phyloP scores from a whole-genome alignment of 108 stramenopile species.

The Schizochytrium sp. region DNA sequence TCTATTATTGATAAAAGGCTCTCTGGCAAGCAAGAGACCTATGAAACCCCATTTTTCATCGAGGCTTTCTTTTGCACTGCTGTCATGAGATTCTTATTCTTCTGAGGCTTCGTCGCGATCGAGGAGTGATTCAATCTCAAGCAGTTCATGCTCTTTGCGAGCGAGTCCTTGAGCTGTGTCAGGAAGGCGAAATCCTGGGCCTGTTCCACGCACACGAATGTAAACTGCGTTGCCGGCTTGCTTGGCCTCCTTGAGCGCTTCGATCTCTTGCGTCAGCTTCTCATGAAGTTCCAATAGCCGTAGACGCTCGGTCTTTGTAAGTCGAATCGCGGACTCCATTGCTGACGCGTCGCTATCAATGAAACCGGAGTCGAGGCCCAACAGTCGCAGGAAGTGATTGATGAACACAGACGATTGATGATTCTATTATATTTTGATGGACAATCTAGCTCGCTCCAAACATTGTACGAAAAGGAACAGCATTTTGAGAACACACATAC shows the following conservation, averaged over 20 bases:
- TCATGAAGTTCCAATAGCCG: slow-evolving; percentile 21
- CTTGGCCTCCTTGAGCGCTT: neutral
- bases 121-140: neutral
- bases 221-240: neutral
- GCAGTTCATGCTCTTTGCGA: neutral
- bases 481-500: too few species aligned
- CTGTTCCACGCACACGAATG: neutral
- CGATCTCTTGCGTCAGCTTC: neutral
- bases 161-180: slow-evolving; percentile 12
- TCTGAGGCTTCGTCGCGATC: neutral
- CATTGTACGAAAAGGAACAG: too few species aligned
- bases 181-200: neutral
- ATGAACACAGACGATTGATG: too few species aligned
- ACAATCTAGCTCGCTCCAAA: too few species aligned
- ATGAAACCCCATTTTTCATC: too few species aligned
- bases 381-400: too few species aligned
- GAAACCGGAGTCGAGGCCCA: too few species aligned
- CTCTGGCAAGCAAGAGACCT: too few species aligned
- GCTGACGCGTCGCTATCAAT: neutral
- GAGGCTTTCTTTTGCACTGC: too few species aligned
- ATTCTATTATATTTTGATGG: too few species aligned
- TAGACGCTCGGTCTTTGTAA: neutral
- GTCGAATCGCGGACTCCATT: neutral
- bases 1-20: too few species aligned
- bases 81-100: too few species aligned